These are phyloP conservation scores for Hyphopichia buzzinii DNA, from an alignment of 1,139 yeast species.

Conservation along the genomic window DNA sequence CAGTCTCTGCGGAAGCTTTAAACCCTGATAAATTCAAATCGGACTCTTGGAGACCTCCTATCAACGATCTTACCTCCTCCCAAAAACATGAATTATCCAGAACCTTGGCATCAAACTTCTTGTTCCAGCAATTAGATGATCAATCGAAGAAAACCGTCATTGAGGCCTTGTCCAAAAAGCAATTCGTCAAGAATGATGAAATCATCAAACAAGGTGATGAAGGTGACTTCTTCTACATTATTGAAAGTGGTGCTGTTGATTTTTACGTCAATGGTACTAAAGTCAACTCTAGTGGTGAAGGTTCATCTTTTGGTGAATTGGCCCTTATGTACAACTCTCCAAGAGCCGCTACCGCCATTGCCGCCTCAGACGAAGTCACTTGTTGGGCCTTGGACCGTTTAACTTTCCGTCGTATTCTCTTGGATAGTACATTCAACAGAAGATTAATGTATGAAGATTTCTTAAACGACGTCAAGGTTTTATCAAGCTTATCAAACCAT, in stretches of 20 bases:
- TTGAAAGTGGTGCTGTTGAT: conserved; percentile 83
- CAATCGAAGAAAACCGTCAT: conserved; percentile 76
- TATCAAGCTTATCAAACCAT: conserved; percentile 67
- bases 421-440: conserved; percentile 88
- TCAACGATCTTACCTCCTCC: conserved; percentile 58
- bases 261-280: conserved; percentile 70
- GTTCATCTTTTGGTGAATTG: conserved; percentile 92
- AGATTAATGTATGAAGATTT: conserved; percentile 89
- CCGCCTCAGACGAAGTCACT: conserved; percentile 61
- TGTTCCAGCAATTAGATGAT: conserved; percentile 74
- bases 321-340: conserved; percentile 98
- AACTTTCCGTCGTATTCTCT: conserved; percentile 86
- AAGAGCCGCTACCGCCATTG: conserved; percentile 91
- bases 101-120: conserved; percentile 74
- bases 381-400: conserved; percentile 91
- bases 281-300: conserved; percentile 76
- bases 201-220: conserved; percentile 94
- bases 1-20: conserved; percentile 80
- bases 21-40: conserved; percentile 55
- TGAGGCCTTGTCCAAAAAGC: conserved; percentile 75
- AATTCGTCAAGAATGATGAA: conserved; percentile 55
- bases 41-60: conserved; percentile 74
- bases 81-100: conserved; percentile 69
- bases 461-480: conserved; percentile 80
- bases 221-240: conserved; percentile 90